Base-by-base conservation (phyloP, 805 yeast genomes). In the Cyberlindnera galapagoensis region DNA sequence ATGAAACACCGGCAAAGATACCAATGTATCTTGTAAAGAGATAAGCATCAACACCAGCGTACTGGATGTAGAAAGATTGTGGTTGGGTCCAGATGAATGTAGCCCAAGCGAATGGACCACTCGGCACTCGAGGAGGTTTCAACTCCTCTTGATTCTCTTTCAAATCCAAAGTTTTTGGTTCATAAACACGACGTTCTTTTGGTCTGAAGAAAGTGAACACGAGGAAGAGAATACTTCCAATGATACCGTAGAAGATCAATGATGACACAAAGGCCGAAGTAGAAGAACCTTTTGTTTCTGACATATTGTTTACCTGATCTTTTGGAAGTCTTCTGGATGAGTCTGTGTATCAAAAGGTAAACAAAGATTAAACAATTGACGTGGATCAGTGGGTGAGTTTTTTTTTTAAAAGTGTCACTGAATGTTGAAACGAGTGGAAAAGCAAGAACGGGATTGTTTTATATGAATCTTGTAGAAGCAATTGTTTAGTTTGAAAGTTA, bases 241-340 rank as follows among this genome's bases (percentile, higher is more conserved):
- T 54, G 21, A 72, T 65, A 21, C 81, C 76, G 56, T 86, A 82
- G 29, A 81, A 67, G 31, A 79, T 72, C 41, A 87, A 58, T 4
- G 95, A 58, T 2, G 90, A 65, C 26, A 88, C 71, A 36, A 90
- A 86, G 34, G 90, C 79, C 36, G 80, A 75, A 2, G 90, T 79
- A 4, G 95, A 86, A 8, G 82, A 59, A 16, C 56, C 37, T n/a
- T 19, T 19, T 16, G 27, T 16, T 9, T 10, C n/a, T 11, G 27
- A 25, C 20, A 17, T 15, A 15, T 12, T 12, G 11, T 9, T 24
- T 3, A 14, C 14, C n/a, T n/a, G n/a, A n/a, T n/a, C n/a, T n/a
- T n/a, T n/a, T n/a, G n/a, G n/a, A n/a, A n/a, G n/a, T n/a, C n/a
- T n/a, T n/a, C n/a, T n/a, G n/a, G n/a, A n/a, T n/a, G n/a, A n/a